Evolutionary conservation across 2,329 filamentous ascomycete species (phyloP).

Genomic region (Hypoxylon sp.): DNA sequence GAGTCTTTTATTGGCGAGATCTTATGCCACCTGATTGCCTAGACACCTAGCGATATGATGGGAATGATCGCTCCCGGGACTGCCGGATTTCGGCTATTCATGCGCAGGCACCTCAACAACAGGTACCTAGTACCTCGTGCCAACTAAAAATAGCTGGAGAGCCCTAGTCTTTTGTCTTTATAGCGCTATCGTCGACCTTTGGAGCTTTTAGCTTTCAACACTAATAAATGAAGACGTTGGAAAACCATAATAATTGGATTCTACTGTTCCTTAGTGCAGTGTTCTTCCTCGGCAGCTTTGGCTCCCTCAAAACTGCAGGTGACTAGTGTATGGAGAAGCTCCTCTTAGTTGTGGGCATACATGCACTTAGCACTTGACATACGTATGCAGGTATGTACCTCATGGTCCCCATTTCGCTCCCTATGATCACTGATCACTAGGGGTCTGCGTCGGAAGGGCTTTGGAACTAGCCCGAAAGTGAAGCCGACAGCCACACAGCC

Average conservation of each 20-base stretch:
- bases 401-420: constrained; percentile 20
- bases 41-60: background rate
- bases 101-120: constrained; percentile 1
- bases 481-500: constrained; percentile 40
- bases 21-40: background rate
- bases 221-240: background rate
- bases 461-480: constrained; percentile 29
- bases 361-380: background rate
- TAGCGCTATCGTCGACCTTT: constrained; percentile 1
- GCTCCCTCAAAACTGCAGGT: constrained; percentile 18
- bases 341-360: constrained; percentile 17
- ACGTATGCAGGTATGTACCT: constrained; percentile 18
- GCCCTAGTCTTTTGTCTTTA: constrained; percentile 12
- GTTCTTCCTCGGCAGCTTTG: constrained; percentile 6
- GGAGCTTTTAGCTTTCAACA: constrained; percentile 5
- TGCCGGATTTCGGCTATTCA: constrained; percentile 25
- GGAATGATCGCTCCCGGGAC: constrained; percentile 8
- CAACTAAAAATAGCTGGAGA: constrained; percentile 35
- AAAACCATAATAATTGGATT: background rate
- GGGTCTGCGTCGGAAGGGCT: constrained; percentile 23
- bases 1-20: constrained; percentile 1
- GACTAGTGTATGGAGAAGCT: background rate
- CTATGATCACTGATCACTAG: constrained; percentile 41
- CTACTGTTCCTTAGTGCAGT: background rate
- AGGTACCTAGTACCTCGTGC: too few relatives aligned